Evolutionary conservation across 1,284 basidiomycete species (phyloP), one percentile per base, ranked within the genome.

Genomic region (Papiliotrema terrestris): DNA sequence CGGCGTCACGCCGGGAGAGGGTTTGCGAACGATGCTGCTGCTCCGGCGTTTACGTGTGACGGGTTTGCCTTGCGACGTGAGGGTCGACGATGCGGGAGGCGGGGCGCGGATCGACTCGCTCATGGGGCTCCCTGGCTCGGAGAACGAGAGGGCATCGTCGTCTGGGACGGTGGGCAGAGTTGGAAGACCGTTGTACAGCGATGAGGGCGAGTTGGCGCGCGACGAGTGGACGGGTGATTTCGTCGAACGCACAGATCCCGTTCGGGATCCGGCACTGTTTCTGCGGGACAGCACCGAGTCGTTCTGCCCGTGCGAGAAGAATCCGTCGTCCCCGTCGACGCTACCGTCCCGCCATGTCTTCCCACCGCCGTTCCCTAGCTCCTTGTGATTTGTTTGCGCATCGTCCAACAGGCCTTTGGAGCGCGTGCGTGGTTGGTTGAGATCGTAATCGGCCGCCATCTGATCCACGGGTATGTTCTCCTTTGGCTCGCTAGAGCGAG

Each of bases 1-100:
- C 13, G 73, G 72, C 14, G 56, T 67, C n/a, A 69, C 71, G n/a
- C 72, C 73, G 0, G 72, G 72, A 44, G 66, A 69, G 9, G 64
- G 63, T 55, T 75, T 74, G 32, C 63, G 55, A 51, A 71, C 69
- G 42, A 74, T 63, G 47, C 62, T 65, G 52, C 63, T 67, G 20
- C 61, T 61, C 44, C 71, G 50, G 37, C 72, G 56, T 51, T 65
- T 66, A 39, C 73, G 55, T 20, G 60, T 64, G 26, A 67, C 47
- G 1, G 68, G 63, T 47, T 58, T 51, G 15, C 55, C 58, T 36
- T 32, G 37, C 8, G 38, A 15, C 5, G 37, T 50, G 2, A 29
- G 11, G 32, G 44, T 51, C 20, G 49, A 52, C 2, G 45, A n/a
- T 32, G 38, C 38, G 8, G 51, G 50, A 11, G 45, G 49, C 29